Evolutionary conservation across 192 early-diverging fungal species (phyloP).

Genomic region (Glomus cerebriforme): DNA sequence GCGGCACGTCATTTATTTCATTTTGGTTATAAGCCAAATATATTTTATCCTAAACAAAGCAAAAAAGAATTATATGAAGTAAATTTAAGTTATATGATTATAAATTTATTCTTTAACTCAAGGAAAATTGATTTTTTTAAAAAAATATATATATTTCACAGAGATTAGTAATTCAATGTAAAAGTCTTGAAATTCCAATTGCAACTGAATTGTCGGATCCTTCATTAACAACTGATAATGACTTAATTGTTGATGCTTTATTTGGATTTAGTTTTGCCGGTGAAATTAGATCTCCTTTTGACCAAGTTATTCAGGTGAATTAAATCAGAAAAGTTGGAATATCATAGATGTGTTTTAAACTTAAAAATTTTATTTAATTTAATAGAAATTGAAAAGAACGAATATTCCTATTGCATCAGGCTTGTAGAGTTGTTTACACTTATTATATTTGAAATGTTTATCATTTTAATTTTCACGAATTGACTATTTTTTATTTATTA

Average conservation of each 20-base stretch:
- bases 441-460: not conserved
- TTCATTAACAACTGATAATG: conserved; percentile 44
- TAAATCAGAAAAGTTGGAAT: not conserved
- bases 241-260: conserved; percentile 83
- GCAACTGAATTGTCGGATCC: conserved; percentile 45
- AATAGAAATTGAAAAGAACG: conserved; percentile 25
- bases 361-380: not conserved
- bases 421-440: not conserved
- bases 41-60: conserved; percentile 83
- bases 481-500: conserved; percentile 36
- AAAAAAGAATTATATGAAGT: conserved; percentile 73
- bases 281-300: conserved; percentile 75
- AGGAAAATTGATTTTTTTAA: not conserved
- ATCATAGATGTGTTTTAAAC: not conserved
- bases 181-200: conserved; percentile 65
- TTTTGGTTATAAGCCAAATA: conserved; percentile 80
- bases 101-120: not conserved
- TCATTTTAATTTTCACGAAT: not conserved
- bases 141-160: conserved; percentile 17
- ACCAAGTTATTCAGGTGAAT: conserved; percentile 57
- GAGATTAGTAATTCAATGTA: conserved; percentile 73
- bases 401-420: conserved; percentile 36
- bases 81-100: not conserved
- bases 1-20: conserved; percentile 88
- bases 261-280: conserved; percentile 94